A percentile compares a stretch with the other conserved stretches of the same genome.
Evolutionary conservation across 2,329 filamentous ascomycete genomes (phyloP).

Genomic region (Helotiales sp.): DNA sequence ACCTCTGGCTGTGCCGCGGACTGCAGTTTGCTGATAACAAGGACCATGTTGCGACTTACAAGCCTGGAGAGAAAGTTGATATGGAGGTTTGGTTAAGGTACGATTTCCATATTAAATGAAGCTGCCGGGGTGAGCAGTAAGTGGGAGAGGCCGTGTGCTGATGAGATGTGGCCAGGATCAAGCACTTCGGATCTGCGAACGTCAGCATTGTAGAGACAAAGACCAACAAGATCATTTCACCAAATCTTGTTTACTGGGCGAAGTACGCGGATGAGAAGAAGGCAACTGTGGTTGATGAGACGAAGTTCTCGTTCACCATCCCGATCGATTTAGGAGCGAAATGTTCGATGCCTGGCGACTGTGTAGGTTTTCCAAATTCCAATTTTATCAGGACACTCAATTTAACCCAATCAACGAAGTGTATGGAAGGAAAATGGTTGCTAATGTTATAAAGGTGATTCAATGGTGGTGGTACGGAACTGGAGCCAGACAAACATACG

Average conservation of each 20-base stretch:
- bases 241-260: constrained; percentile 52
- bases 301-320: constrained; percentile 57
- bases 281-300: constrained; percentile 50
- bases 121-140: too few species aligned
- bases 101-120: background rate
- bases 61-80: constrained; percentile 48
- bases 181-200: constrained; percentile 59
- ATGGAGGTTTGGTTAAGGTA: constrained; percentile 46
- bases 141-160: too few species aligned
- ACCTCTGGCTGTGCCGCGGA: constrained; percentile 54
- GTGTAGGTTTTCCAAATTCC: too few species aligned
- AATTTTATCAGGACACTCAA: too few species aligned
- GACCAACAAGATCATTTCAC: constrained; percentile 51
- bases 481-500: constrained; percentile 57
- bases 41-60: constrained; percentile 49
- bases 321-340: constrained; percentile 54
- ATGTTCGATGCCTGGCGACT: constrained; percentile 33
- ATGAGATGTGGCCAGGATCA: constrained; percentile 42
- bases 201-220: constrained; percentile 57
- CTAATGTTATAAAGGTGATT: constrained; percentile 53
- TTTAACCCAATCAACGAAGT: too few species aligned
- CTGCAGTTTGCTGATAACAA: constrained; percentile 51
- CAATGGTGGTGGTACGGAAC: constrained; percentile 60
- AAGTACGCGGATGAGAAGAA: constrained; percentile 53
- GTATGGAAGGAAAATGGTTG: too few species aligned